Base-by-base conservation (phyloP, 805 yeast species). In the Sugiyamaella floridensis region DNA sequence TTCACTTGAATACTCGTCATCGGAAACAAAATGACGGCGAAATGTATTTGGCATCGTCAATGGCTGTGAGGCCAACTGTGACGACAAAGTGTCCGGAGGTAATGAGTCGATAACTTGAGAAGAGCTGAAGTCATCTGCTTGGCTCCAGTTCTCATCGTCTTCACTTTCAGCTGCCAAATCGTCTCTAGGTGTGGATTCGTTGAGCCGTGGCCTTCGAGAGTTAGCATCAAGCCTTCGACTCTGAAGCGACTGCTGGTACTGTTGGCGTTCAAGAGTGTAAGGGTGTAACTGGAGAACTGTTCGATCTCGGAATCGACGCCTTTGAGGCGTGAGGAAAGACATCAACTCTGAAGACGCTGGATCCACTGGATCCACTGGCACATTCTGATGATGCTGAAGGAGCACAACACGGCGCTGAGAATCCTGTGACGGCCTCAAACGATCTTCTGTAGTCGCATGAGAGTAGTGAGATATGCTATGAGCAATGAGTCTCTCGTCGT, bases 281-380 rank as follows among this genome's bases (percentile, higher is more conserved):
- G 56, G 56, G n/a, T 50, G 53, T 18, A 53, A 45, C 42, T 53
- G 56, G 15, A 50, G 16, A 8, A 47, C 54, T n/a, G 56, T 53
- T 16, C 56, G 48, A 2, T 16, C 18, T 12, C 56, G 46, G 8
- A 53, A 40, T 8, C 37, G 37, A 32, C 37, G 37, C 12, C 4
- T 10, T 32, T 4, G 37, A 16, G n/a, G 43, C 16, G 2, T 43
- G 49, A 32, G 48, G 41, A 26, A 16, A 12, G 19, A 3, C 6
- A 11, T 16, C 41, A 11, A 19, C 26, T 22, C 6, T 22, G 6
- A 22, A 22, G 26, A 22, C 6, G 26, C 3, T 22, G 26, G 6
- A 22, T 22, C 26, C 26, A 22, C 3, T 3, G 26, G 26, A n/a
- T n/a, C n/a, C n/a, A n/a, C n/a, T n/a, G n/a, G n/a, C 26, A 22